Percentiles rank a stretch among this genome's conserved stretches.
Conservation (phyloP, 208 protist species). For the Wallacemonas sp. region DNA sequence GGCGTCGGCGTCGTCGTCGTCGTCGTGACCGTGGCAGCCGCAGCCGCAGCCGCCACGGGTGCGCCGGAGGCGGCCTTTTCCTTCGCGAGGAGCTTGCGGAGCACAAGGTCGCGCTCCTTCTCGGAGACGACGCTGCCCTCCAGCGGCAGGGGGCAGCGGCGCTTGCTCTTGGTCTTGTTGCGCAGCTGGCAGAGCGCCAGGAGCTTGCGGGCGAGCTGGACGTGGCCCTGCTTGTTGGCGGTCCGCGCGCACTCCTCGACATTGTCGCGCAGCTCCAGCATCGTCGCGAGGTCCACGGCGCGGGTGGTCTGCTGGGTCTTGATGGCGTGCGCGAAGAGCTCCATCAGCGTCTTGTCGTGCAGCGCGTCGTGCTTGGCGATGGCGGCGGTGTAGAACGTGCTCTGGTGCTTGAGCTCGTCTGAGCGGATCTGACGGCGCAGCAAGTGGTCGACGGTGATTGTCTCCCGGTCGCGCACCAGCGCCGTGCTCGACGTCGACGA, state of each 20-base stretch:
- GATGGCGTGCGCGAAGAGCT: conserved; percentile 70
- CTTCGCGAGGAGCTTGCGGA: conserved; percentile 60
- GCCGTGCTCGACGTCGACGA: conserved; percentile 7
- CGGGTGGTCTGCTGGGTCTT: conserved; percentile 70
- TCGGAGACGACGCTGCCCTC: conserved; percentile 61
- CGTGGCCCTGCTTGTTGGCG: conserved; percentile 63
- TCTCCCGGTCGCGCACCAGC: conserved; percentile 20
- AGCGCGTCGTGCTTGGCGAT: conserved; percentile 78
- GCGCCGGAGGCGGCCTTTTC: conserved; percentile 25
- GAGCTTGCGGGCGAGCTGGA: conserved; percentile 72
- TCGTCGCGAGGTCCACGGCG: conserved; percentile 77
- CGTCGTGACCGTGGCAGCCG: not conserved
- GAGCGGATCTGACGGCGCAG: conserved; percentile 71
- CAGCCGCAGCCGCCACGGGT: conserved; percentile 1
- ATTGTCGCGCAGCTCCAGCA: conserved; percentile 83
- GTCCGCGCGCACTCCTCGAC: conserved; percentile 64
- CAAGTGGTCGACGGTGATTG: conserved; percentile 61
- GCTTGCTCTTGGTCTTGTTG: conserved; percentile 51
- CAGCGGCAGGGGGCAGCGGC: conserved; percentile 68
- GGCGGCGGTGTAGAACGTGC: conserved; percentile 59
- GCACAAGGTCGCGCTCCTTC: conserved; percentile 66
- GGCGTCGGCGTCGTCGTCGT: not conserved
- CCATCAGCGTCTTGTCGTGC: conserved; percentile 78
- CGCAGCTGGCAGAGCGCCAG: conserved; percentile 74
- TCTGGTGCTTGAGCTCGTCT: conserved; percentile 81